Conservation (phyloP, 257 asterid genomes). For the Lantana camara region DNA sequence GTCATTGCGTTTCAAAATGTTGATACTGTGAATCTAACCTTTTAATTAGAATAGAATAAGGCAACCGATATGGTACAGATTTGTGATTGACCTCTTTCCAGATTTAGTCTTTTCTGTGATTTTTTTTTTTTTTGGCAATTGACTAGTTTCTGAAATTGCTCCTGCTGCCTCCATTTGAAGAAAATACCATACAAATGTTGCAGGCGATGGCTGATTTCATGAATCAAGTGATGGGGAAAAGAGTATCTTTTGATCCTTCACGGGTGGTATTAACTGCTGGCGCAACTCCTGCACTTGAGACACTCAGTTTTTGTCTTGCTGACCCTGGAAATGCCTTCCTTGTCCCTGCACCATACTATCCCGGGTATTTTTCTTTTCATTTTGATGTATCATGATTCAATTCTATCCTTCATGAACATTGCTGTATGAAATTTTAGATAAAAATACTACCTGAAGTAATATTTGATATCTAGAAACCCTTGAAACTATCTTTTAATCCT, state of each 20-base stretch:
- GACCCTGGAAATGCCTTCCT: conserved; percentile 95
- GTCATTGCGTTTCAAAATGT: conserved; percentile 1
- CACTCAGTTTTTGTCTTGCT: conserved; percentile 84
- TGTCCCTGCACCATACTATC: conserved; percentile 93
- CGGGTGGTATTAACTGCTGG: conserved; percentile 75
- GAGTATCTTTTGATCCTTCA: conserved; percentile 69
- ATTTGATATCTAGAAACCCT: too few relatives aligned
- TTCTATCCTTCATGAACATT: conserved; percentile 4
- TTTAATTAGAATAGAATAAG: too few relatives aligned
- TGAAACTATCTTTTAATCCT: too few relatives aligned
- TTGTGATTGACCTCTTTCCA: too few relatives aligned
- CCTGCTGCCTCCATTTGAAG: conserved; percentile 25
- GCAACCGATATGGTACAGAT: too few relatives aligned
- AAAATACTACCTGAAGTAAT: too few relatives aligned
- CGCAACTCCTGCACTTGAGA: conserved; percentile 92
- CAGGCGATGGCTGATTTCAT: conserved; percentile 93
- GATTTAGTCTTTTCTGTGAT: not conserved
- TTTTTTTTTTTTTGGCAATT: not conserved
- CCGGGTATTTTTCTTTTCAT: conserved; percentile 59
- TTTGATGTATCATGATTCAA: conserved; percentile 3
- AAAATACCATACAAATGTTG: conserved; percentile 24
- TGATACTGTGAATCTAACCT: not conserved
- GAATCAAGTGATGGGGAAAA: conserved; percentile 77
- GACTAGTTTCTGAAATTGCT: not conserved
- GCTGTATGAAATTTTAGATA: not conserved